phyloP scores from a whole-genome alignment of 148 eudicot species.

The Diospyros kaki region DNA sequence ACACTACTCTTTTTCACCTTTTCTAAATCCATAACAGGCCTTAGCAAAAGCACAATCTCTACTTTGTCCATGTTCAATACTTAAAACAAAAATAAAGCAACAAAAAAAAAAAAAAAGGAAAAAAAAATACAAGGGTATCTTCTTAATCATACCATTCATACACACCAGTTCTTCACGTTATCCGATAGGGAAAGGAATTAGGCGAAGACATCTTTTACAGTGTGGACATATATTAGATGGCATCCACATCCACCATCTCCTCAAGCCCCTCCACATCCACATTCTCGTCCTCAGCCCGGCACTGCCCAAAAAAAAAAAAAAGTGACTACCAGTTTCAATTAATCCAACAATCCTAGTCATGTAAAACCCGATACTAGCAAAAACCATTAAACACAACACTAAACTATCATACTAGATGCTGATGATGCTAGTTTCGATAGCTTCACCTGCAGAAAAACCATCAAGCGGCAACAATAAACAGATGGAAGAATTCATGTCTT shows the following conservation, averaged over 20 bases:
- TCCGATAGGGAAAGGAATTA: neutral
- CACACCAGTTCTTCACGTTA: neutral
- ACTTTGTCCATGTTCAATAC: neutral
- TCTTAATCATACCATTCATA: neutral
- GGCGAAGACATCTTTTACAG: neutral
- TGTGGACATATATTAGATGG: conserved; percentile 22
- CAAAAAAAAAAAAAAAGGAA: neutral
- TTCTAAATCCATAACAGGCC: neutral
- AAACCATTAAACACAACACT: too few relatives aligned
- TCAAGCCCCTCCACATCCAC: conserved; percentile 49
- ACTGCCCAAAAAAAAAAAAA: conserved; percentile 40
- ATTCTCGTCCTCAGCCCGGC: conserved; percentile 46
- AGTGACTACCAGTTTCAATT: neutral
- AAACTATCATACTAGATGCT: neutral
- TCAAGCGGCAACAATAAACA: neutral
- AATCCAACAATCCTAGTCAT: neutral
- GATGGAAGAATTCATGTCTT: neutral
- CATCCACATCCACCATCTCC: conserved; percentile 53
- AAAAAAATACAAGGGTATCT: neutral
- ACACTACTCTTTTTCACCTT: neutral
- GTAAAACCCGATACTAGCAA: too few relatives aligned
- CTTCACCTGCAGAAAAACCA: neutral
- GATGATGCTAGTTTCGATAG: neutral
- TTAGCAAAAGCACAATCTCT: neutral
- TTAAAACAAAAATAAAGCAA: neutral